Evolutionary conservation across 192 early-diverging fungal species (phyloP), one percentile per base, ranked within the genome.

Genomic region (Rhizophagus sp.): DNA sequence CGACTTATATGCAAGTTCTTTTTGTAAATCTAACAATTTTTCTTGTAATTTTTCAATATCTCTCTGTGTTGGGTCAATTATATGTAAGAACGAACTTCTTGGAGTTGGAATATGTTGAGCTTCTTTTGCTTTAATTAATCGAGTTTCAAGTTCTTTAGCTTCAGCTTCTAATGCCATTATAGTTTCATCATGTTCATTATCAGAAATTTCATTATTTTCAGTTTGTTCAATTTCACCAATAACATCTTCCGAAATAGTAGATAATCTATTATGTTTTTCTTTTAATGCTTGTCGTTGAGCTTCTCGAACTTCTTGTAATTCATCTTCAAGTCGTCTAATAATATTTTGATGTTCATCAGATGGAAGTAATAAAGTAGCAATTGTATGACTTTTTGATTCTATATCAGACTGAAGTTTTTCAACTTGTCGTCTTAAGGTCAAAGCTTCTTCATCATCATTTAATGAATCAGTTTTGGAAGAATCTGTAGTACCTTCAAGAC

Each of bases 351-450:
- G 49, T 24, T 75, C 74, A 47, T 8, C 25, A 2, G 74, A 27
- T 52, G 74, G 50, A 8, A 75, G 49, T 50, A 75, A 75, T 39
- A 75, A 57, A 25, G 74, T n/a, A 47, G 74, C 74, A 61, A 75
- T 75, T 50, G 52, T 75, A 25, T 62, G 74, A 61, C 57, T 75
- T 24, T 75, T 75, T 24, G 74, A 41, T 62, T 75, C 74, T 24
- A 75, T 61, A 19, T 61, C 44, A 62, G 22, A 27, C 34, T 75
- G 74, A 24, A 75, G 61, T 33, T 75, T 75, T 19, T 75, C 74
- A 24, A 75, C 19, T 34, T 62, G 57, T 62, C 7, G 17, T 34
- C 15, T 41, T 25, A 75, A 41, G 3, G 13, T 22, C 15, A 30
- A 13, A 15, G 0, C 33, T 61, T 75, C 73, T 8, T 62, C 50